phyloP scores from a whole-genome alignment of 2,329 filamentous ascomycete genomes.

The Ophiostoma australiae region DNA sequence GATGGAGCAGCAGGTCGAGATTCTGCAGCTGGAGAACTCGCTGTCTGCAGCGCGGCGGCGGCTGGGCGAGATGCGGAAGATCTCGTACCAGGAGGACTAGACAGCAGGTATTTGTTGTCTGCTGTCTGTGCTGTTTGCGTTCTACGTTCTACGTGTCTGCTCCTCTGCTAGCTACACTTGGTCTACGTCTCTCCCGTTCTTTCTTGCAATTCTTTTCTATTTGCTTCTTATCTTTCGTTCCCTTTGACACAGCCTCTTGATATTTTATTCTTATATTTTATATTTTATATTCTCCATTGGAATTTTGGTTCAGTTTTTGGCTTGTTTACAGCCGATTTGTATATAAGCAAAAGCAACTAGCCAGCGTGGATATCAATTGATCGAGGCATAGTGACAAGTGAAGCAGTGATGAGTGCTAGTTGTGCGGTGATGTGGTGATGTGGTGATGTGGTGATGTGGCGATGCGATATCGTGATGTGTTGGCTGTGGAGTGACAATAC shows the following conservation, averaged over 20 bases:
- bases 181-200: background rate
- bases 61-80: slow-evolving; percentile 96
- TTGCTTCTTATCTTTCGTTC: background rate
- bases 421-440: background rate
- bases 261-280: background rate
- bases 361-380: background rate
- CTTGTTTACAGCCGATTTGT: slow-evolving; percentile 3
- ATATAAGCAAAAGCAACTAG: slow-evolving; percentile 5
- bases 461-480: background rate
- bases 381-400: background rate
- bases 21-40: slow-evolving; percentile 87
- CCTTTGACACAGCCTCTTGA: background rate
- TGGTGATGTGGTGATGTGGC: background rate
- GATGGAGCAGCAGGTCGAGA: slow-evolving; percentile 99
- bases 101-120: background rate
- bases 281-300: background rate
- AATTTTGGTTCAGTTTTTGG: background rate
- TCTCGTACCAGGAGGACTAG: slow-evolving; percentile 79
- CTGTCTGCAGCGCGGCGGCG: slow-evolving; percentile 73
- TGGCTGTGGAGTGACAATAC: background rate
- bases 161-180: background rate
- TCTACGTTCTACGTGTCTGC: background rate
- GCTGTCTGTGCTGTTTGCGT: background rate
- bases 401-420: too few species aligned
- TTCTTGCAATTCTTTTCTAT: background rate